A percentile compares a stretch with the other conserved stretches of the same genome.
Evolutionary conservation across 352 stramenopile genomes (phyloP).

Genomic region (Globisporangium perplexum): DNA sequence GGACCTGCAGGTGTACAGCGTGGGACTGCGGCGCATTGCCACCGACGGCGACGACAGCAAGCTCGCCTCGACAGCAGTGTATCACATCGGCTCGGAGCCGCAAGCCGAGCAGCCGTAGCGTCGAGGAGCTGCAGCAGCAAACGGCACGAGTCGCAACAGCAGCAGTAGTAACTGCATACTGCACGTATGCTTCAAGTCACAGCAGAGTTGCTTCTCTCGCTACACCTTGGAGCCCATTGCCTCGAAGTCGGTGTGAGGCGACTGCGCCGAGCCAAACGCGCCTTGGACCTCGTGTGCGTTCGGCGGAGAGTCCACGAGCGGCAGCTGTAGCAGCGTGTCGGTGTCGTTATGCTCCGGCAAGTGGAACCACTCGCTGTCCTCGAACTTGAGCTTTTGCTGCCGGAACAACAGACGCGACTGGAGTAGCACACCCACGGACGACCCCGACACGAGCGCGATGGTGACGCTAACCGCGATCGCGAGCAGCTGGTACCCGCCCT

Average conservation of each 20-base stretch:
- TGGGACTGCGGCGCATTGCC: too few relatives aligned
- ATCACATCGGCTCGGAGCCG: too few relatives aligned
- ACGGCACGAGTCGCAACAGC: too few relatives aligned
- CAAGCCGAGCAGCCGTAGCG: too few relatives aligned
- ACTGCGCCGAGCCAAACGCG: constrained; percentile 2
- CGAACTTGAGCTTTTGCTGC: constrained; percentile 55
- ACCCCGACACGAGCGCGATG: constrained; percentile 29
- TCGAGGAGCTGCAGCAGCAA: too few relatives aligned
- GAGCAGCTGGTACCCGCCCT: constrained; percentile 58
- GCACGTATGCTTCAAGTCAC: too few relatives aligned
- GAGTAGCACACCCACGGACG: constrained; percentile 31
- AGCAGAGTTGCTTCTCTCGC: not conserved
- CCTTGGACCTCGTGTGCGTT: not conserved
- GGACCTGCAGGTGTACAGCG: too few relatives aligned
- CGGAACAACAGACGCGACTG: constrained; percentile 44
- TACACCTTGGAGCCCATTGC: constrained; percentile 2
- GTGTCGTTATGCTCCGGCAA: constrained; percentile 12
- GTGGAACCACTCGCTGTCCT: constrained; percentile 69
- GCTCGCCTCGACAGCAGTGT: too few relatives aligned
- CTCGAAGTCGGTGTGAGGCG: constrained; percentile 10
- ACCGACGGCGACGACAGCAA: too few relatives aligned
- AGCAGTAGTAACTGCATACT: too few relatives aligned
- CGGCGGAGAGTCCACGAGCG: not conserved
- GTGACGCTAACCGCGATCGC: constrained; percentile 39
- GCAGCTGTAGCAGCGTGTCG: too few relatives aligned